These are phyloP conservation scores for Globisporangium rhizosaccharum DNA, from an alignment of 352 stramenopile genomes.

Conservation along the genomic window DNA sequence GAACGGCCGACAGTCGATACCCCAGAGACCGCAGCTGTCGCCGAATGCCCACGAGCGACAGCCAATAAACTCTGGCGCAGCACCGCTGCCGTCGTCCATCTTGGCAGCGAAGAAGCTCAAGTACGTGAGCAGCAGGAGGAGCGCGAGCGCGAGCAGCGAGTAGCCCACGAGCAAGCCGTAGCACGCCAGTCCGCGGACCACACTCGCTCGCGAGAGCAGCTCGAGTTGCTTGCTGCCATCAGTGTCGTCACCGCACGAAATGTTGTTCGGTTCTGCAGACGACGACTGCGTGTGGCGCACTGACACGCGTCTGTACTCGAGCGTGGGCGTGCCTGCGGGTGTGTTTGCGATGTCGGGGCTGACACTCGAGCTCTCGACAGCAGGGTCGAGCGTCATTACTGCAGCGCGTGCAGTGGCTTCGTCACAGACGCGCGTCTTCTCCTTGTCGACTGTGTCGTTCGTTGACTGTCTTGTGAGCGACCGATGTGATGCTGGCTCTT, in stretches of 20 bases:
- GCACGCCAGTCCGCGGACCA: slow-evolving; percentile 14
- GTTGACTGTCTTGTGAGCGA: too few species aligned
- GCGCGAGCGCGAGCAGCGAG: slow-evolving; percentile 25
- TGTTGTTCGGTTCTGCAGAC: neutral
- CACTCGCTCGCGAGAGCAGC: slow-evolving; percentile 4
- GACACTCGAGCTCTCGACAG: too few species aligned
- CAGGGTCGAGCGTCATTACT: too few species aligned
- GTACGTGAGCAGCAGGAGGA: slow-evolving; percentile 61
- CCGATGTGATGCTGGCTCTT: too few species aligned
- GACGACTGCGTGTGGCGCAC: neutral
- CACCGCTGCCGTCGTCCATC: slow-evolving; percentile 35
- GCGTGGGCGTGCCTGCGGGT: slow-evolving; percentile 1
- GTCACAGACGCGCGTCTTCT: too few species aligned
- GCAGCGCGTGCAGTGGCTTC: too few species aligned
- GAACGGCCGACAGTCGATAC: slow-evolving; percentile 56
- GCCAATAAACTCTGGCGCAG: slow-evolving; percentile 45
- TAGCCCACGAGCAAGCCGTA: slow-evolving; percentile 44
- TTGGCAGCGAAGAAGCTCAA: slow-evolving; percentile 70
- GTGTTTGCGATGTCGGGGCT: neutral
- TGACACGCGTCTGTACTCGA: slow-evolving; percentile 7
- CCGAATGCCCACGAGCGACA: slow-evolving; percentile 67
- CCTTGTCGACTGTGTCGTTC: too few species aligned
- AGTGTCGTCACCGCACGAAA: slow-evolving; percentile 9
- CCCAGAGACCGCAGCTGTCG: slow-evolving; percentile 53
- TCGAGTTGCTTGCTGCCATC: slow-evolving; percentile 12